A percentile compares a stretch with the other conserved stretches of the same genome.
These are phyloP conservation scores for Phytophthora sp. DNA, from an alignment of 352 stramenopile genomes.

Conservation along the genomic window DNA sequence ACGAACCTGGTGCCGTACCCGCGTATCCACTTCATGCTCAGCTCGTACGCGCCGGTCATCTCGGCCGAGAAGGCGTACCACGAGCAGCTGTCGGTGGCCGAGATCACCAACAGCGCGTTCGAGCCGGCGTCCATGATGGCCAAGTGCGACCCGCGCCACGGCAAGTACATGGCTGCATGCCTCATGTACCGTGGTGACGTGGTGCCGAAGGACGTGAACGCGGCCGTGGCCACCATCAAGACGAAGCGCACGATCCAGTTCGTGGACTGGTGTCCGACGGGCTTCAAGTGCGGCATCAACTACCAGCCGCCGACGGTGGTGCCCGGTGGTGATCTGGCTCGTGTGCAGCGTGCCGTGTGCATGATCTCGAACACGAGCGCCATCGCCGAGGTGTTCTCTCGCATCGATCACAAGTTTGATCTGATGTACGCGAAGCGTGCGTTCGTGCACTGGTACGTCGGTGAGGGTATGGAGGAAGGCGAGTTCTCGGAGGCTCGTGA, in stretches of 20 bases:
- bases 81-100: slow-evolving; percentile 96
- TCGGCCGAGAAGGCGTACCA: slow-evolving; percentile 98
- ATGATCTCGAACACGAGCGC: slow-evolving; percentile 99
- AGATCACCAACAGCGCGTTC: slow-evolving; percentile 99
- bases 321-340: slow-evolving; percentile 95
- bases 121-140: slow-evolving; percentile 99
- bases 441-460: slow-evolving; percentile 99
- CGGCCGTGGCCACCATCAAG: slow-evolving; percentile 97
- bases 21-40: slow-evolving; percentile 99
- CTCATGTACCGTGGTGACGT: slow-evolving; percentile 98
- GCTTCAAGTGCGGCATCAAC: slow-evolving; percentile 97
- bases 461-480: slow-evolving; percentile 99
- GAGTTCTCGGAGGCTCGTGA: slow-evolving; percentile 99
- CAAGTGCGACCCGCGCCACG: slow-evolving; percentile 98
- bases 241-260: slow-evolving; percentile 99
- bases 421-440: slow-evolving; percentile 99
- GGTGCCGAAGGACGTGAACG: slow-evolving; percentile 94
- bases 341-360: slow-evolving; percentile 97
- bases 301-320: slow-evolving; percentile 98
- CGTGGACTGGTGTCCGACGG: slow-evolving; percentile 97
- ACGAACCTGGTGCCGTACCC: slow-evolving; percentile 99
- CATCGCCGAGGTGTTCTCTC: slow-evolving; percentile 97
- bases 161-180: slow-evolving; percentile 99
- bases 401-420: slow-evolving; percentile 99
- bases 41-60: slow-evolving; percentile 98